Percentiles rank a stretch among this genome's conserved stretches.
Evolutionary conservation across 306 rosid species (phyloP).

Genomic region (Quercus ilex): DNA sequence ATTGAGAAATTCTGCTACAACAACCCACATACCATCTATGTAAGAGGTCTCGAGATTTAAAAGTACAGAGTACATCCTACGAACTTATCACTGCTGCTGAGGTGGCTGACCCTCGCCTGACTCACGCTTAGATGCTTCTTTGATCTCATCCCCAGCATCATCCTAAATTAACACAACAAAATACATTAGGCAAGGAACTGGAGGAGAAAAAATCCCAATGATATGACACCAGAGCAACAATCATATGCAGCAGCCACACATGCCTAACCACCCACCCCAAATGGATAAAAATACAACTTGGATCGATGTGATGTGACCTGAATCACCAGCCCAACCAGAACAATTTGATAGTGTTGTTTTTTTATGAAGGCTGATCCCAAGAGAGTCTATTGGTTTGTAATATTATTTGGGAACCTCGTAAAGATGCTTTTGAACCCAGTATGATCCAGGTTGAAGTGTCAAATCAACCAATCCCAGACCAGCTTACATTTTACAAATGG

Average conservation of each 20-base stretch:
- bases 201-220: neutral
- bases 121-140: conserved; percentile 82
- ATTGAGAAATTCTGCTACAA: conserved; percentile 39
- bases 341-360: neutral
- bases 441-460: neutral
- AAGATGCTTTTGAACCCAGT: neutral
- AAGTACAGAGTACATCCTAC: conserved; percentile 42
- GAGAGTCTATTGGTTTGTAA: neutral
- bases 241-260: neutral
- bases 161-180: conserved; percentile 43
- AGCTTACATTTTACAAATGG: neutral
- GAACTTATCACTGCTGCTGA: conserved; percentile 30
- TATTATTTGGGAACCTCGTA: neutral
- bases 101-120: conserved; percentile 46
- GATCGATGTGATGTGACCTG: neutral
- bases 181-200: neutral
- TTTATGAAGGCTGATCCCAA: neutral
- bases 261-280: neutral
- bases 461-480: neutral
- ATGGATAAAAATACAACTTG: neutral
- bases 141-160: conserved; percentile 90
- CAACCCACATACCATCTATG: conserved; percentile 46
- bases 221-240: neutral
- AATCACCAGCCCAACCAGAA: neutral
- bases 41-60: conserved; percentile 14